Conservation (phyloP, 176 grass and related monocot genomes). For the Aechmea fasciata region DNA sequence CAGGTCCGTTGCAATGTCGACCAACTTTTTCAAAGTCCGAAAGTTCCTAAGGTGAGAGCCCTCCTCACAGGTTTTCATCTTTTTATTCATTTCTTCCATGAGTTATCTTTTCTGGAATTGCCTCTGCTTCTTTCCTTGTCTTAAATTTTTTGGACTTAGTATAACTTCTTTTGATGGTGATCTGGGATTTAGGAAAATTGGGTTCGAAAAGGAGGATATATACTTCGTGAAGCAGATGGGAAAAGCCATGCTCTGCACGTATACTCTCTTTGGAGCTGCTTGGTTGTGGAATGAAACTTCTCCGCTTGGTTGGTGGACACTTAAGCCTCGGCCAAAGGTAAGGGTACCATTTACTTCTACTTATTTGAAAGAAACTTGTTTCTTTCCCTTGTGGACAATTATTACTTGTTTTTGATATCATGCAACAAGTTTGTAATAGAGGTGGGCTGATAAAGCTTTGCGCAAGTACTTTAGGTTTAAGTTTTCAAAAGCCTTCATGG, state of each 20-base stretch:
- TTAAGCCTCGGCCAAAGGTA: slow-evolving; percentile 77
- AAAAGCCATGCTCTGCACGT: slow-evolving; percentile 64
- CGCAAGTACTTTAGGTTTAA: too few species aligned
- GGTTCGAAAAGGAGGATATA: slow-evolving; percentile 47
- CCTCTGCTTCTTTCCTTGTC: neutral
- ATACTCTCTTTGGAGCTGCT: slow-evolving; percentile 39
- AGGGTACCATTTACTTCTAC: neutral
- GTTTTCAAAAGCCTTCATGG: too few species aligned
- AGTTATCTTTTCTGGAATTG: neutral
- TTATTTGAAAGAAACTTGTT: neutral
- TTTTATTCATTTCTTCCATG: neutral
- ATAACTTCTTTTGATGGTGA: neutral
- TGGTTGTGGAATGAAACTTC: slow-evolving; percentile 80
- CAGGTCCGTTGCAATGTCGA: slow-evolving; percentile 28
- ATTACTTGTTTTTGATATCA: too few species aligned
- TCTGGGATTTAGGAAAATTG: slow-evolving; percentile 35
- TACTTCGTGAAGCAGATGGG: slow-evolving; percentile 86
- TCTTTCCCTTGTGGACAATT: neutral
- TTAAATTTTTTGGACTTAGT: neutral
- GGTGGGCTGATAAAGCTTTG: too few species aligned
- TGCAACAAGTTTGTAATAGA: too few species aligned
- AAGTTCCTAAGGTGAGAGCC: slow-evolving; percentile 41
- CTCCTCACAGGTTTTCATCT: neutral
- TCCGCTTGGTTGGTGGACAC: slow-evolving; percentile 72
- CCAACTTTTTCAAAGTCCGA: slow-evolving; percentile 39